Evolutionary conservation across 2,329 filamentous ascomycete species (phyloP), one percentile per base, ranked within the genome.

Genomic region (Sordariomycetes sp.): DNA sequence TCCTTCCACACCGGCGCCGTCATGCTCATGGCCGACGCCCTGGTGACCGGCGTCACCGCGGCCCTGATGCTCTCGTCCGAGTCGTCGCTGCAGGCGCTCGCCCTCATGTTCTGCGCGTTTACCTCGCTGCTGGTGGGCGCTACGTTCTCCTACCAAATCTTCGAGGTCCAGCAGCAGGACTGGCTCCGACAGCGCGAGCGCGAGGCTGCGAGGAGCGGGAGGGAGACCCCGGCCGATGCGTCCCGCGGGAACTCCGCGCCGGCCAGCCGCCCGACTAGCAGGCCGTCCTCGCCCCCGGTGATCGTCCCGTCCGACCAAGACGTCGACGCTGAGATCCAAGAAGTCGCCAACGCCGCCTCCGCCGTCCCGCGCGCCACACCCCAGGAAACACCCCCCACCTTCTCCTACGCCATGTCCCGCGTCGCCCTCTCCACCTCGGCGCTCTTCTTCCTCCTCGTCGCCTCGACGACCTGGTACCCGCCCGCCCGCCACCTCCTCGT

Each of bases 291-390:
- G 55, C 3, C 67, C 11, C 79, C 82, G 7, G 74, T 86, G 57
- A 83, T 86, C 32, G 72, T 86, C 22, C 82, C 84, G 1, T 83
- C 80, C 1, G 83, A 86, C 64, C 82, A 86, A 65, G 82, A 86
- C 61, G 71, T 85, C 46, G 80, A 83, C 62, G 80, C 81, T 24
- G 83, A 85, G 65, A 82, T 85, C 40, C 74, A 74, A 28, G 76
- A 77, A 37, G 55, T 57, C 3, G 40, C 53, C 46, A 55, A 55
- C 51, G 69, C 68, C 1, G 71, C 73, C 10, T 62, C 70, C 1
- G 71, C 71, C 3, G 65, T 74, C 1, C 69, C 73, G 3, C 68
- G 68, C 32, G 62, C 68, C 3, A 59, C 66, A 11, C 61, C 64
- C 57, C 48, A 52, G 50, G 32, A 53, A 48, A 43, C 61, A 55